phyloP scores from a whole-genome alignment of 768 basidiomycete species.

The Suillus sp. region DNA sequence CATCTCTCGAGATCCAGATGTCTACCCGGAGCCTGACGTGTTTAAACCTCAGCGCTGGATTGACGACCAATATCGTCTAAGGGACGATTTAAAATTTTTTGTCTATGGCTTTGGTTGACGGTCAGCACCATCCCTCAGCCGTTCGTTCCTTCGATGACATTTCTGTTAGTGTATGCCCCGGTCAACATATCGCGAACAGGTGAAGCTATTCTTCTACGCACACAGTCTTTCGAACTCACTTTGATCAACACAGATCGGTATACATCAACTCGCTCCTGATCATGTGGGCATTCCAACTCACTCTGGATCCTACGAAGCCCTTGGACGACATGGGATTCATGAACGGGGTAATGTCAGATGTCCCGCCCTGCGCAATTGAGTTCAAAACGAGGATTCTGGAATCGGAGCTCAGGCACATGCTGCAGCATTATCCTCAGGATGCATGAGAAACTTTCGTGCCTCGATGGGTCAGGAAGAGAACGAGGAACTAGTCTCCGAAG shows the following conservation, averaged over 20 bases:
- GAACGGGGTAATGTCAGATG: neutral
- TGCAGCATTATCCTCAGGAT: neutral
- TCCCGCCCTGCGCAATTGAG: neutral
- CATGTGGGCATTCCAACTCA: neutral
- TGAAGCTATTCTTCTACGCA: neutral
- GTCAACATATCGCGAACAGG: neutral
- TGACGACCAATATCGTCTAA: neutral
- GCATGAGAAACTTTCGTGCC: neutral
- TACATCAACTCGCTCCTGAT: neutral
- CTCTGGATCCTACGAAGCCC: neutral
- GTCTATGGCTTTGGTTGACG: neutral
- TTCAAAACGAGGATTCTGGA: neutral
- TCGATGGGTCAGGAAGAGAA: neutral
- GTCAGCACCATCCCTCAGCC: neutral
- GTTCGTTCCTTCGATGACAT: neutral
- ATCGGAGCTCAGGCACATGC: neutral
- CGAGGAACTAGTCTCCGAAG: neutral
- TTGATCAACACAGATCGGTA: neutral
- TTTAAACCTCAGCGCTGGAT: slow-evolving; percentile 1
- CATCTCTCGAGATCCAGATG: neutral
- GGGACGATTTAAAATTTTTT: neutral
- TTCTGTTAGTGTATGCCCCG: neutral
- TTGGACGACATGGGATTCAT: neutral
- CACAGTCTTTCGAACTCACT: neutral
- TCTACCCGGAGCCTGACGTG: neutral